phyloP scores from a whole-genome alignment of 192 early-diverging fungal genomes.

The Backusella tarrabulga region DNA sequence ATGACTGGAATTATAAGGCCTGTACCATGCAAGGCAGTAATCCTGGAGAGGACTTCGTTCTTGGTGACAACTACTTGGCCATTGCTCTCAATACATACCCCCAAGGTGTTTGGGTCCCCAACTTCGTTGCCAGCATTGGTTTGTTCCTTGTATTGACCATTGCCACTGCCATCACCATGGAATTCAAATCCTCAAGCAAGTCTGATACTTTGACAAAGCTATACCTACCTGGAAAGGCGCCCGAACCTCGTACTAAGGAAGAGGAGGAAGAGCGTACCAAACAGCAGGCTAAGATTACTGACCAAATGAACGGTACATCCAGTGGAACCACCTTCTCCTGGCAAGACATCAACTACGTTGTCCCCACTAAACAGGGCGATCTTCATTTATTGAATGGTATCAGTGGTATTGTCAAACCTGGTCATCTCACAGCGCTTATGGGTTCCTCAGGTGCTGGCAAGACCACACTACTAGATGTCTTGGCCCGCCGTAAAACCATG shows the following conservation, averaged over 20 bases:
- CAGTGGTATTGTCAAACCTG: conserved; percentile 69
- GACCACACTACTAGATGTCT: conserved; percentile 71
- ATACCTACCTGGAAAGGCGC: conserved; percentile 41
- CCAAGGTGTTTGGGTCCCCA: conserved; percentile 47
- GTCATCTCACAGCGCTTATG: conserved; percentile 78
- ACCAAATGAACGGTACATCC: conserved; percentile 32
- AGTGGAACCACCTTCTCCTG: conserved; percentile 56
- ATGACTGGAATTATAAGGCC: conserved; percentile 36
- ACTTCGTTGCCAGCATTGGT: conserved; percentile 58
- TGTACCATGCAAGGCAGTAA: conserved; percentile 65
- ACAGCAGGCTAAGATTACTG: conserved; percentile 30
- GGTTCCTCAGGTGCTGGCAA: conserved; percentile 73
- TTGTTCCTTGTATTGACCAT: conserved; percentile 45
- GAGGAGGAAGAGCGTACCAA: conserved; percentile 26
- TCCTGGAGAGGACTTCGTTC: conserved; percentile 53
- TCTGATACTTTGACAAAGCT: conserved; percentile 45
- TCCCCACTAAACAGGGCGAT: conserved; percentile 59
- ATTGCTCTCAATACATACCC: conserved; percentile 52
- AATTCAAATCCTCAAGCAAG: conserved; percentile 44
- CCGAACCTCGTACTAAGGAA: conserved; percentile 20
- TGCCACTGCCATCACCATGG: conserved; percentile 47
- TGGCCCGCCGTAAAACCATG: conserved; percentile 76
- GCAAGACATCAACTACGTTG: conserved; percentile 67
- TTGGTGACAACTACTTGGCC: conserved; percentile 58
- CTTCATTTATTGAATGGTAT: conserved; percentile 66